Base-by-base conservation (phyloP, 208 protist genomes). In the Naegleria fowleri region DNA sequence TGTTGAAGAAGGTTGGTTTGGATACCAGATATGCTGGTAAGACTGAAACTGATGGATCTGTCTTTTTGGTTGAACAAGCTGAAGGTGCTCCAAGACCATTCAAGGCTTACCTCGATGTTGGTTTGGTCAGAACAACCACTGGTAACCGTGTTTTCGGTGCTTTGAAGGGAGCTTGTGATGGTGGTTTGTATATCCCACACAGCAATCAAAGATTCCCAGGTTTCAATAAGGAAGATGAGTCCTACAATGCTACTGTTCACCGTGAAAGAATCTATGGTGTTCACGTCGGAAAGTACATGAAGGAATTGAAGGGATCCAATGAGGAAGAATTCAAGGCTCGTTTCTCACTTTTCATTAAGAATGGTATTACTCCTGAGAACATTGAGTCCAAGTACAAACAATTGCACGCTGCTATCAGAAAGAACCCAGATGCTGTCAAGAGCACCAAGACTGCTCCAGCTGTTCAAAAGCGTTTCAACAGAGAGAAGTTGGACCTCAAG, bases 271-370 rank as follows among this genome's bases (percentile, higher is more conserved):
- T 99, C 95, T 98, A 98, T 90, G 99, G 98, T 90, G 95, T 95
- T 41, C 98, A 99, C 96, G 98, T 99, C 52, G 96, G 97, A 67
- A 96, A 98, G 36, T 99, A 99, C 96, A 99, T 99, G 98, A 96
- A 97, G 91, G 67, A 96, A 90, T 96, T 99, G 86, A 92, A 98
- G 92, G 97, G 98, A 92, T 97, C 99, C 92, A 94, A 96, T 13
- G 93, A 95, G 79, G 98, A 99, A 83, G 93, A 93, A 51, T 99
- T 98, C 95, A 95, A 98, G 92, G 95, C 95, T 90, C 95, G 96
- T 87, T 99, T 99, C 96, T 95, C 95, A 36, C 93, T 95, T 91
- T 99, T 97, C 97, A 98, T 99, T 92, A 95, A 94, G 83, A 93
- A 91, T 75, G 97, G 97, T 91, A 93, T 99, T 58, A 93, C 91